Base-by-base conservation (phyloP, 2,329 filamentous ascomycete genomes). In the Penicillium freii region DNA sequence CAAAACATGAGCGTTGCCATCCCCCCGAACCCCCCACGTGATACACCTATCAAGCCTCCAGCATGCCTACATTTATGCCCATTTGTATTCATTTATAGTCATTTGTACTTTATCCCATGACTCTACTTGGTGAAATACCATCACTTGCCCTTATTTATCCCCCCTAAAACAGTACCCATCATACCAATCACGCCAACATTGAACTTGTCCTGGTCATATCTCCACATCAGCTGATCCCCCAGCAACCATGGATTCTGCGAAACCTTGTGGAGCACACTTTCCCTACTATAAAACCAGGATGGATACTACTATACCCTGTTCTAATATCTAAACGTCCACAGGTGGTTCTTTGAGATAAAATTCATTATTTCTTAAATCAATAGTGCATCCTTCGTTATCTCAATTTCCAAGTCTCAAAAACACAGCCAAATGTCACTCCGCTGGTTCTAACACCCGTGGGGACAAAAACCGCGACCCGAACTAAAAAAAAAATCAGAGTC, bases 11-110 rank as follows among this genome's bases (percentile, higher is more conserved):
- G 29, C 11, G 38, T 29, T 27, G 52, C 52, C 38, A 40, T 50
- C 36, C 34, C 44, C 47, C 54, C 60, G 51, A 63, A 59, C 60
- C 45, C 45, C 52, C 60, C 63, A 66, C 64, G 64, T 66, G 64
- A 66, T 65, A 50, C 58, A 60, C 58, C 47, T 62, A 51, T 34
- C 13, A 33, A 52, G 19, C 31, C 29, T 46, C 10, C 13, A 25
- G 13, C 29, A 47, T 23, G 4, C 17, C 36, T 51, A 25, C 25
- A 38, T 29, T 25, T 8, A 46, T 36, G 45, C 45, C 60, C 47
- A 55, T 60, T 51, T 44, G 47, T 13, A 7, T 11, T 44, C 25
- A 31, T 43, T 48, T 45, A 40, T 33, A 5, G 7, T 44, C 25
- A 33, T 43, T 49, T 38, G 40, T 47, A 13, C 8, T 47, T 34